Evolutionary conservation across 257 asterid species (phyloP), one percentile per base, ranked within the genome.

Genomic region (Rubia yunnanensis): DNA sequence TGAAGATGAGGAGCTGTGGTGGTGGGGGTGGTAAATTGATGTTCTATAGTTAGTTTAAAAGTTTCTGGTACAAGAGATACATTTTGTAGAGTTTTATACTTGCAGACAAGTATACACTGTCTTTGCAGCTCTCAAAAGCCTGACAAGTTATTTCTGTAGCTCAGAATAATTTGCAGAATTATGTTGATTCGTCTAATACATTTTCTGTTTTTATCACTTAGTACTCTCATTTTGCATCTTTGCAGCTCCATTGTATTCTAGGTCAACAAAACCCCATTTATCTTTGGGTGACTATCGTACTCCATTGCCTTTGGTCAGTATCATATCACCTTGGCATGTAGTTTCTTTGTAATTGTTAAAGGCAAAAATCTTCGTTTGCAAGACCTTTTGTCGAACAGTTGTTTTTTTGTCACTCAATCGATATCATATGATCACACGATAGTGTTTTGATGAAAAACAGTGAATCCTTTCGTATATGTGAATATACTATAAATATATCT

Each of bases 261-360:
- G 57, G 30, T 54, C 69, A 34, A 60, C 64, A 54, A 58, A 70
- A 8, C 60, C 66, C 27, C 48, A 14, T 55, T 31, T 68, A 27
- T 35, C 53, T 10, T 10, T 35, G 50, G 23, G 23, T 58, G 77
- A 49, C 60, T 64, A 65, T 63, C 36, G 35, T 38, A 53, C 59
- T 49, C 15, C 67, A 10, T 70, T 10, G 22, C 59, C 74, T 9
- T 44, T 28, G 77, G 83, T 78, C n/a, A 78, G 80, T 74, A 34
- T 70, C 49, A 63, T 38, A 27, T 4, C 20, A 24, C 26, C 52
- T 46, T 68, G 53, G 49, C 17, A 36, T 30, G 14, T 52, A 30
- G 27, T 32, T 32, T 48, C 32, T 36, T 58, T 17, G 41, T 63
- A 27, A 22, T 34, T 4, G 20, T 24, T 22, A 11, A 34, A 28